phyloP scores from a whole-genome alignment of 2,329 filamentous ascomycete species.

The Hypoxylon sp. region DNA sequence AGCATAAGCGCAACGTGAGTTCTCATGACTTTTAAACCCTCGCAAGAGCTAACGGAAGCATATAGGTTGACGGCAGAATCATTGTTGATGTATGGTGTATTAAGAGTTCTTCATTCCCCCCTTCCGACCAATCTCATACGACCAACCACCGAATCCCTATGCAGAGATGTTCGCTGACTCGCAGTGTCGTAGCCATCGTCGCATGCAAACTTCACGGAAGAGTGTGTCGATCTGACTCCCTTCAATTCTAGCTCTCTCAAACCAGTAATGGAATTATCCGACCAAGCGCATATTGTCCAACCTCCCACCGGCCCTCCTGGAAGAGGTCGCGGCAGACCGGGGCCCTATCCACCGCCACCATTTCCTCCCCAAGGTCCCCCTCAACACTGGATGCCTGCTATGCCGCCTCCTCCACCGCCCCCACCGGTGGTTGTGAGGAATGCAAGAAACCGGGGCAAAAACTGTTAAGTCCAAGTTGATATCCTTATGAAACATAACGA shows the following conservation, averaged over 20 bases:
- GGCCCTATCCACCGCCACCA: not conserved
- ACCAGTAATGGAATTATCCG: slow-evolving; percentile 26
- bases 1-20: slow-evolving; percentile 31
- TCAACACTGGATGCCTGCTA: not conserved
- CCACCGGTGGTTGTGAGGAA: not conserved
- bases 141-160: not conserved
- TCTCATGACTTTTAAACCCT: not conserved
- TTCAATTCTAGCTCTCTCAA: slow-evolving; percentile 25
- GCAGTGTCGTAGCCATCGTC: slow-evolving; percentile 3
- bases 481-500: not conserved
- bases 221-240: slow-evolving; percentile 5
- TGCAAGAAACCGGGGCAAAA: not conserved
- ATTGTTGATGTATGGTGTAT: slow-evolving; percentile 16
- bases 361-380: not conserved
- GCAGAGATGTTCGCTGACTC: not conserved
- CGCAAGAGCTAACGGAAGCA: not conserved
- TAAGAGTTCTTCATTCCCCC: not conserved
- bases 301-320: not conserved
- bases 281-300: not conserved
- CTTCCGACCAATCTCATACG: not conserved
- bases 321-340: not conserved
- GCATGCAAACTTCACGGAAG: slow-evolving; percentile 18
- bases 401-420: not conserved
- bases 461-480: not conserved
- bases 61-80: slow-evolving; percentile 34